Evolutionary conservation across 176 grass and related monocot species (phyloP).

Genomic region (Leersia perrieri): DNA sequence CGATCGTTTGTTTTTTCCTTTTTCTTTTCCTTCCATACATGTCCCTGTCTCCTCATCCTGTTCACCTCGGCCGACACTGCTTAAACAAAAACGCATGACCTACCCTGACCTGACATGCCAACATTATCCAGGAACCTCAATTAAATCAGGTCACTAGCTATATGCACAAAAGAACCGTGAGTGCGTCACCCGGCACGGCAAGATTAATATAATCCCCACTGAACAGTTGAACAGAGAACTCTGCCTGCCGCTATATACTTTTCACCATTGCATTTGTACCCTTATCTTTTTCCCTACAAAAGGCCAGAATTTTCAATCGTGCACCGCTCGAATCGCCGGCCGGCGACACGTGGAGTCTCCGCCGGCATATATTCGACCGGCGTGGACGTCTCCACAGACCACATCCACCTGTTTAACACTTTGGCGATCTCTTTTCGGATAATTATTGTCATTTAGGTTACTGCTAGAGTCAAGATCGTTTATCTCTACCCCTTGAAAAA

Average conservation of each 20-base stretch:
- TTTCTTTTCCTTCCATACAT: constrained; percentile 11
- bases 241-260: neutral
- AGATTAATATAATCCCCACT: constrained; percentile 11
- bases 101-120: neutral
- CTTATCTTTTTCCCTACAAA: neutral
- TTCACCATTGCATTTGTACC: no score
- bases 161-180: neutral
- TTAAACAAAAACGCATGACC: constrained; percentile 17
- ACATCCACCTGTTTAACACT: neutral
- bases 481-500: no score
- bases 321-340: constrained; percentile 1
- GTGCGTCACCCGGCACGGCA: constrained; percentile 10
- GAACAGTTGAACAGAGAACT: neutral
- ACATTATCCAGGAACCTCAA: neutral
- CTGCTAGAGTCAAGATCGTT: neutral
- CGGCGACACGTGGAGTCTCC: neutral
- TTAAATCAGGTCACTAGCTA: neutral
- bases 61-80: constrained; percentile 45
- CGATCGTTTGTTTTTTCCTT: neutral
- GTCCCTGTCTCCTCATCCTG: neutral
- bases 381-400: neutral
- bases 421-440: neutral
- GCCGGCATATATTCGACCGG: neutral
- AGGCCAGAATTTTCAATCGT: constrained; percentile 31
- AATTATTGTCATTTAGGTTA: neutral